Evolutionary conservation across 164 flowering plant species (phyloP).

Genomic region (Annona squamosa): DNA sequence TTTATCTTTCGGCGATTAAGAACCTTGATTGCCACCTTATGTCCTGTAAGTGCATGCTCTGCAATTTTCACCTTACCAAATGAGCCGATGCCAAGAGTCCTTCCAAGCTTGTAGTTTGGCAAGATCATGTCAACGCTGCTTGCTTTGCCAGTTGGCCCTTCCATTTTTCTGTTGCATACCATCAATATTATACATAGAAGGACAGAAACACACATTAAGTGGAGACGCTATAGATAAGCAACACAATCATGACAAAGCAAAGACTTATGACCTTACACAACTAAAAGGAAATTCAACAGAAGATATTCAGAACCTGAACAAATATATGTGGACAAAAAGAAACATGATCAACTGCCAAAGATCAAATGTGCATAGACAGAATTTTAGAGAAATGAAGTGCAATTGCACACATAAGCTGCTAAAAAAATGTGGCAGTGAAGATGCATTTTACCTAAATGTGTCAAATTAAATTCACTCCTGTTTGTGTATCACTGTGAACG

Average conservation of each 20-base stretch:
- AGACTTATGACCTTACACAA: not conserved
- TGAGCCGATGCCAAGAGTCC: constrained; percentile 79
- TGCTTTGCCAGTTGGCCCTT: constrained; percentile 36
- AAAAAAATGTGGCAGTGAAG: too few relatives aligned
- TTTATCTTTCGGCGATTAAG: constrained; percentile 66
- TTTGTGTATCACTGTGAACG: too few relatives aligned
- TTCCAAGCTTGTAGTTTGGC: constrained; percentile 64
- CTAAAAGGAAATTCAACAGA: not conserved
- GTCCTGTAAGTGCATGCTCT: constrained; percentile 65
- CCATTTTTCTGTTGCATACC: constrained; percentile 34
- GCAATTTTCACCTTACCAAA: constrained; percentile 87
- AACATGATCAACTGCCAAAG: too few relatives aligned
- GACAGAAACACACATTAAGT: not conserved
- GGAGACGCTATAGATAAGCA: too few relatives aligned
- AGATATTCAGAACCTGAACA: not conserved
- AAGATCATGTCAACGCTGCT: constrained; percentile 34
- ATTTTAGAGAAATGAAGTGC: too few relatives aligned
- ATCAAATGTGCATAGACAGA: too few relatives aligned
- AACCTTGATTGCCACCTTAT: constrained; percentile 77
- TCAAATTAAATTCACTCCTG: too few relatives aligned
- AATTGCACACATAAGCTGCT: too few relatives aligned
- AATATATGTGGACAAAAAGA: too few relatives aligned
- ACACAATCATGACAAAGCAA: not conserved
- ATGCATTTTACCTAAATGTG: too few relatives aligned
- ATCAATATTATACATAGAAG: not conserved